phyloP scores from a whole-genome alignment of 192 early-diverging fungal species.

The Mycoemilia scoparia region DNA sequence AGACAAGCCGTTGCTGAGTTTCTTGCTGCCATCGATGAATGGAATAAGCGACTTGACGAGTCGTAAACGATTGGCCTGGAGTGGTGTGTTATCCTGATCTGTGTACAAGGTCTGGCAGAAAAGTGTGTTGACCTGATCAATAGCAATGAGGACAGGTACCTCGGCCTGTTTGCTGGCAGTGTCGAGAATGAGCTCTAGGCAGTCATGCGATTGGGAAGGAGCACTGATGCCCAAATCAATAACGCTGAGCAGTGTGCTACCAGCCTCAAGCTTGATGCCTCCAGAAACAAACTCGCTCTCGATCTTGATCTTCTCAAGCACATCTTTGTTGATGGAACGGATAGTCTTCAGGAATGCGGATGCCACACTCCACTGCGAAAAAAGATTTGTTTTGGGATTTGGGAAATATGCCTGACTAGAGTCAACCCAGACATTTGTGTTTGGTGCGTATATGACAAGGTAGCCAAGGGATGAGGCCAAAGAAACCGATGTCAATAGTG shows the following conservation, averaged over 20 bases:
- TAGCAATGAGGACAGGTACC: constrained; percentile 20
- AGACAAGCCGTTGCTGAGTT: constrained; percentile 14
- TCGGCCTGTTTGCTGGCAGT: constrained; percentile 15
- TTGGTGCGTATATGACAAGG: constrained; percentile 16
- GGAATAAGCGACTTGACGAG: constrained; percentile 15
- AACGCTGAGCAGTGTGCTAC: constrained; percentile 13
- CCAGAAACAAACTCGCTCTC: constrained; percentile 13
- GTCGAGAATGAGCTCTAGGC: constrained; percentile 12
- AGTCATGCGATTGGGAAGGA: constrained; percentile 15
- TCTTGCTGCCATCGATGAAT: constrained; percentile 14
- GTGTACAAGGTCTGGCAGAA: constrained; percentile 15
- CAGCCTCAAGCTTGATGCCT: constrained; percentile 7
- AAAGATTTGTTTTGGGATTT: constrained; percentile 4
- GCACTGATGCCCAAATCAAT: constrained; percentile 10
- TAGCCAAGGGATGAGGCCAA: constrained; percentile 10
- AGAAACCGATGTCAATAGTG: constrained; percentile 19
- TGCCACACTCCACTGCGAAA: constrained; percentile 13
- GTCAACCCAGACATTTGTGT: constrained; percentile 18
- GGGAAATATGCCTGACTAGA: constrained; percentile 25
- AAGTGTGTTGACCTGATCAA: constrained; percentile 26
- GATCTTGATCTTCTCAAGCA: constrained; percentile 12
- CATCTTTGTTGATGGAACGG: constrained; percentile 5
- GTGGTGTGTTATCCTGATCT: constrained; percentile 13
- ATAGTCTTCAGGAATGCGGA: constrained; percentile 10
- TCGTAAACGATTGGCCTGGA: constrained; percentile 15